Evolutionary conservation across 176 grass and related monocot species (phyloP).

Genomic region (Carex cristatella): DNA sequence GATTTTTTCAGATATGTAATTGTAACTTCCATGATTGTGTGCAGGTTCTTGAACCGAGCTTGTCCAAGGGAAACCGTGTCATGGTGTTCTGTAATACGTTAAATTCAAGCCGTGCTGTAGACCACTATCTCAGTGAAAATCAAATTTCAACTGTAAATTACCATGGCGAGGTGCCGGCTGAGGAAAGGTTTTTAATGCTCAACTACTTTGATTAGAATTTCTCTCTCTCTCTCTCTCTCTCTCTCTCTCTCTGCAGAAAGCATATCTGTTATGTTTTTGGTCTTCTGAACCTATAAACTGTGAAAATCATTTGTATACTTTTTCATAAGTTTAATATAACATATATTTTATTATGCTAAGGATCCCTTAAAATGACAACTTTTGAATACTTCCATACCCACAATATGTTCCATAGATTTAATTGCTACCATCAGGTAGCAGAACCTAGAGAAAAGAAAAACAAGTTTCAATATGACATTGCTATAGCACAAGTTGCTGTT

Average conservation of each 20-base stretch:
- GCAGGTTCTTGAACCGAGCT: slow-evolving; percentile 95
- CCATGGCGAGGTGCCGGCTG: slow-evolving; percentile 92
- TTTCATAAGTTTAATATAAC: neutral
- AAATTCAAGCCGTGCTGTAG: slow-evolving; percentile 93
- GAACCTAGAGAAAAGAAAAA: neutral
- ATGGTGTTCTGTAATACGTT: slow-evolving; percentile 99
- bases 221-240: no score
- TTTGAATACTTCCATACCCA: neutral
- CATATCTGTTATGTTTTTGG: neutral
- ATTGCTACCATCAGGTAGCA: neutral
- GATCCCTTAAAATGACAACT: neutral
- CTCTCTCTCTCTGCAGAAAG: neutral
- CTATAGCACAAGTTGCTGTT: neutral
- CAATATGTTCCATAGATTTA: neutral
- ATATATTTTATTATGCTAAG: neutral
- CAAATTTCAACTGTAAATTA: slow-evolving; percentile 95
- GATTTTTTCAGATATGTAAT: neutral
- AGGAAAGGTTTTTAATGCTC: slow-evolving; percentile 61
- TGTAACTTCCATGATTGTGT: slow-evolving; percentile 1
- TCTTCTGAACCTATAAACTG: neutral
- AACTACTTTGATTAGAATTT: neutral
- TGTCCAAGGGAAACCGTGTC: slow-evolving; percentile 84
- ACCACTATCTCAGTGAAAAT: slow-evolving; percentile 90
- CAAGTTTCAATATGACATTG: neutral
- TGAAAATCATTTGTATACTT: neutral